These are phyloP conservation scores for Cicer cuneatum DNA, from an alignment of 306 rosid species.

Conservation along the genomic window DNA sequence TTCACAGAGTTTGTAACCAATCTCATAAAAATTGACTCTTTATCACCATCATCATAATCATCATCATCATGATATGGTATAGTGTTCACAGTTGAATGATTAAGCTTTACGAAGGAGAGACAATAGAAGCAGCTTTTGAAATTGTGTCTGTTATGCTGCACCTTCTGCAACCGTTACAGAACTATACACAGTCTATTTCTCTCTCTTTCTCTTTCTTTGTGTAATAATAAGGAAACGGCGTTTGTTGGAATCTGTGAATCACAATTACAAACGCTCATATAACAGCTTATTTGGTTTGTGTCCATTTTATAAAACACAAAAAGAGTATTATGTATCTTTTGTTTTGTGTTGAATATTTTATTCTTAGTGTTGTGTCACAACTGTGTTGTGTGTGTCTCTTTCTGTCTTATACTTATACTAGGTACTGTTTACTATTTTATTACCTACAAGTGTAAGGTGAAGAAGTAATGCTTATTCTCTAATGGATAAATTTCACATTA, in stretches of 20 bases:
- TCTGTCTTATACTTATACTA: neutral
- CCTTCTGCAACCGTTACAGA: conserved; percentile 34
- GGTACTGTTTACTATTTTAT: neutral
- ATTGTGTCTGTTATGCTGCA: conserved; percentile 27
- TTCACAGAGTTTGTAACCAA: conserved; percentile 3
- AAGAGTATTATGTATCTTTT: neutral
- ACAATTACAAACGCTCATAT: neutral
- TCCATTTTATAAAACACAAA: conserved; percentile 31
- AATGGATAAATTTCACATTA: neutral
- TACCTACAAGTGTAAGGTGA: neutral
- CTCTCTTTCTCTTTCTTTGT: neutral
- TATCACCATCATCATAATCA: neutral
- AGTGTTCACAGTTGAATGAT: conserved; percentile 24
- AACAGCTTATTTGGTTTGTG: conserved; percentile 23
- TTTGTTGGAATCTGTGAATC: conserved; percentile 36
- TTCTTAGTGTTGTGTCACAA: conserved; percentile 29
- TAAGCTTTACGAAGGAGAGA: conserved; percentile 25
- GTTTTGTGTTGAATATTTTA: conserved; percentile 10
- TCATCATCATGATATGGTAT: neutral
- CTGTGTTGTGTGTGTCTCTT: conserved; percentile 4
- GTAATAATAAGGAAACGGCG: conserved; percentile 29
- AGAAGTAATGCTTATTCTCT: conserved; percentile 4
- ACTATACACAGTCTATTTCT: neutral
- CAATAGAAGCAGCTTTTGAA: conserved; percentile 18
- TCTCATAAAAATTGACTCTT: neutral